Base-by-base conservation (phyloP, 306 rosid genomes). In the Argentina anserina region DNA sequence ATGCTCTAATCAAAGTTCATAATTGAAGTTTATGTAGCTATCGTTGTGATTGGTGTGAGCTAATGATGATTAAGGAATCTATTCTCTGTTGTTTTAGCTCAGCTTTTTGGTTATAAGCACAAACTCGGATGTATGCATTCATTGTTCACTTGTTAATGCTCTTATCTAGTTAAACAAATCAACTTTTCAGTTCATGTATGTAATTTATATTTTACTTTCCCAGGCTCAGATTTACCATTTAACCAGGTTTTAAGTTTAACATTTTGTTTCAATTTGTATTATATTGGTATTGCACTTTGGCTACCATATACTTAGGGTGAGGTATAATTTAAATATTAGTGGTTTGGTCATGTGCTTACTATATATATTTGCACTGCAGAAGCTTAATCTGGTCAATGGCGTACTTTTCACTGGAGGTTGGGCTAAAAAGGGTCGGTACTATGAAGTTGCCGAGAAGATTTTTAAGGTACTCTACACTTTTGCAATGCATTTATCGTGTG, bases 341-440 rank as follows among this genome's bases (percentile, higher is more conserved):
- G 7, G 31, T 55, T 42, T 69, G 3, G 28, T 50, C 29, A 3
- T 41, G 49, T 55, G 59, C 70, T 71, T 66, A 65, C 49, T 13
- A 23, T 3, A 66, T 28, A 26, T 4, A 28, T 39, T 18, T 79
- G 41, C 80, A 66, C 65, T 85, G 86, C 97, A 93, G 98, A 93
- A 90, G 81, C 96, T 93, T 9, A 74, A 85, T 34, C 75, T 93
- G 78, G 96, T 93, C 65, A 93, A 93, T 69, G 98, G 98, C 52
- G 92, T 90, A 80, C 87, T 93, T 67, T 90, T 93, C 84, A 93
- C 98, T 17, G 97, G 98, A 71, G 98, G 98, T 7, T 85, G 85
- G 90, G 97, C 89, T 49, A 86, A 93, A 42, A 37, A 53, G 17
- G 98, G 97, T 53, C 70, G 76, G 63, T 93, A 93, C 81, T 88